Percentiles rank a stretch among this genome's conserved stretches.
Evolutionary conservation across 768 basidiomycete species (phyloP).

Genomic region (Austroboletus festivus): DNA sequence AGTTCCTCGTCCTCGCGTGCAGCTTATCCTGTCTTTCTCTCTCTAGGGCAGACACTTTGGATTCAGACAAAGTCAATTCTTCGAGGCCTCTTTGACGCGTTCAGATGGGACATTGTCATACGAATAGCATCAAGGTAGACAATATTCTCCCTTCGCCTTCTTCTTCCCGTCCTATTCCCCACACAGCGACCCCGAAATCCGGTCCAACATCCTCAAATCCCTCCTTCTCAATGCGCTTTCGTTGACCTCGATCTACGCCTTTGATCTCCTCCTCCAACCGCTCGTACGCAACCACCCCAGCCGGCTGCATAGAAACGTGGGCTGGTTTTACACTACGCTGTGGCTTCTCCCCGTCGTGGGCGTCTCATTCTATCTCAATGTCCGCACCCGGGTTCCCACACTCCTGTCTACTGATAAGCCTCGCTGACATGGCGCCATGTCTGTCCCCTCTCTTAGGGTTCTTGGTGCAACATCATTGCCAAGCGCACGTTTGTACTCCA

Average conservation of each 20-base stretch:
- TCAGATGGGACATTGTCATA: constrained; percentile 66
- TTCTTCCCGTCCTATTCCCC: constrained; percentile 9
- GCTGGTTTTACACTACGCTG: constrained; percentile 71
- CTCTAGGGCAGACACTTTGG: constrained; percentile 54
- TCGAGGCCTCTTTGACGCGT: constrained; percentile 65
- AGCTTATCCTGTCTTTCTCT: constrained; percentile 68
- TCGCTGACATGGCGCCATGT: constrained; percentile 9
- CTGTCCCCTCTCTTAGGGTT: constrained; percentile 56
- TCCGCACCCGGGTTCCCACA: constrained; percentile 35
- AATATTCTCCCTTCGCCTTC: constrained; percentile 5
- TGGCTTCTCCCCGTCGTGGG: constrained; percentile 81
- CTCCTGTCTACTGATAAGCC: constrained; percentile 6
- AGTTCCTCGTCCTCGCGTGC: constrained; percentile 40
- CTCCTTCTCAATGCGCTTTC: constrained; percentile 70
- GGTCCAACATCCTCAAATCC: constrained; percentile 72
- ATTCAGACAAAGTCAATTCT: constrained; percentile 60
- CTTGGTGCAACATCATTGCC: constrained; percentile 76
- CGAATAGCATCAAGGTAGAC: constrained; percentile 56
- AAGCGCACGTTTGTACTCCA: constrained; percentile 70
- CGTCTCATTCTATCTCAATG: constrained; percentile 78
- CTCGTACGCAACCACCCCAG: constrained; percentile 58
- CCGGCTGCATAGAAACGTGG: constrained; percentile 70
- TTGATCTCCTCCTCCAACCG: constrained; percentile 69
- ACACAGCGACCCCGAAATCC: constrained; percentile 71
- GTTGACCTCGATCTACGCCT: constrained; percentile 69